Percentiles rank a stretch among this genome's conserved stretches.
These are phyloP conservation scores for Corinectria fuckeliana DNA, from an alignment of 2,329 filamentous ascomycete genomes.

Conservation along the genomic window DNA sequence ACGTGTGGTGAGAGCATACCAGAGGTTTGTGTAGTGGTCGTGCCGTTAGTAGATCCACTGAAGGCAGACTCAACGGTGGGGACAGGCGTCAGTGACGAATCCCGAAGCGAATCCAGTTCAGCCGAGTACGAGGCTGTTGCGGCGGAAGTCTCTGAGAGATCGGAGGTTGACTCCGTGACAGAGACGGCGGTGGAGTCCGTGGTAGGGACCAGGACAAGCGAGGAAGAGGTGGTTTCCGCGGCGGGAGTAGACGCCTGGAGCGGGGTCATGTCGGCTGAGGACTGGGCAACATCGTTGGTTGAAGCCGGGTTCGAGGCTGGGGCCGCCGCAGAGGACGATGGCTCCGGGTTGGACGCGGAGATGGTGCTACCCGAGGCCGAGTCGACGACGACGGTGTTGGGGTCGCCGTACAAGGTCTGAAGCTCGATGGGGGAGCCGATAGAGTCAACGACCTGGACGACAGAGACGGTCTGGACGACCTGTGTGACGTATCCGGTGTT, in stretches of 20 bases:
- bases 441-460: conserved; percentile 60
- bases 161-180: neutral
- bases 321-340: conserved; percentile 29
- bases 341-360: conserved; percentile 39
- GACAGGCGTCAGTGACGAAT: conserved; percentile 21
- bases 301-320: conserved; percentile 31
- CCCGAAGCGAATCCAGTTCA: conserved; percentile 14
- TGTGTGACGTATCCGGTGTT: conserved; percentile 47
- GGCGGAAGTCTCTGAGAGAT: conserved; percentile 15
- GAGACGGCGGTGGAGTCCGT: conserved; percentile 21
- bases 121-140: conserved; percentile 14
- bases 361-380: conserved; percentile 47
- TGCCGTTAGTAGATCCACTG: conserved; percentile 27
- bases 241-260: conserved; percentile 22
- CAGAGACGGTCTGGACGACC: conserved; percentile 61
- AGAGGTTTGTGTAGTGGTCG: conserved; percentile 20
- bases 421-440: conserved; percentile 53
- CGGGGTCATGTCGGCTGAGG: conserved; percentile 31
- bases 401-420: conserved; percentile 50
- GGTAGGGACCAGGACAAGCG: conserved; percentile 24
- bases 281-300: conserved; percentile 31
- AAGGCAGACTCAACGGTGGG: conserved; percentile 22
- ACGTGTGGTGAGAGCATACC: conserved; percentile 28
- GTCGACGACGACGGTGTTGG: conserved; percentile 48
- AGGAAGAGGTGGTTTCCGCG: conserved; percentile 26